Percentiles rank a stretch among this genome's conserved stretches.
Conservation (phyloP, 768 basidiomycete genomes). For the Suillus tomentosus region DNA sequence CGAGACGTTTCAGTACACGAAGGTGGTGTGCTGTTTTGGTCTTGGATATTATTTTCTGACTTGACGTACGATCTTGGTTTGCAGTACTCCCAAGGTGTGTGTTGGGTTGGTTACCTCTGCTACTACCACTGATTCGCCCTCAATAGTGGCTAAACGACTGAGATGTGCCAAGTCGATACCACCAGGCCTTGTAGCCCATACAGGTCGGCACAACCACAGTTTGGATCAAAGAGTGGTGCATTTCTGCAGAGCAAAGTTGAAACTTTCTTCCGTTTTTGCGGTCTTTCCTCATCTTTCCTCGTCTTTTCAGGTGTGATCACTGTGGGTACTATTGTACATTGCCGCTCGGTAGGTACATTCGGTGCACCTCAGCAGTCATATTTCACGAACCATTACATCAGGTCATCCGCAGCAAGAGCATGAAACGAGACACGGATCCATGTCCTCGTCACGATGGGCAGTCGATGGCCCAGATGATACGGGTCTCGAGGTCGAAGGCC, state of each 20-base stretch:
- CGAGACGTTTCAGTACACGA: slow-evolving; percentile 66
- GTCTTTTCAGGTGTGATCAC: slow-evolving; percentile 43
- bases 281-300: neutral
- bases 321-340: slow-evolving; percentile 63
- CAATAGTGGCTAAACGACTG: slow-evolving; percentile 49
- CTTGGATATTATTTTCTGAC: neutral
- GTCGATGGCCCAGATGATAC: slow-evolving; percentile 54
- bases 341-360: slow-evolving; percentile 45
- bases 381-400: slow-evolving; percentile 20
- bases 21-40: slow-evolving; percentile 37
- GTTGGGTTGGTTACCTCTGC: neutral
- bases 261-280: neutral
- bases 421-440: slow-evolving; percentile 64
- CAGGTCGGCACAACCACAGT: slow-evolving; percentile 52
- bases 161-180: slow-evolving; percentile 51
- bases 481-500: slow-evolving; percentile 54
- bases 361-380: neutral
- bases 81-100: slow-evolving; percentile 57
- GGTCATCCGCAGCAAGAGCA: slow-evolving; percentile 63
- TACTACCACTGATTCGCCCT: neutral
- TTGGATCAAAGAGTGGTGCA: slow-evolving; percentile 48
- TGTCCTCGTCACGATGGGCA: slow-evolving; percentile 59
- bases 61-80: neutral
- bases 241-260: slow-evolving; percentile 52
- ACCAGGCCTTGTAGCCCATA: slow-evolving; percentile 43